Conservation (phyloP, 2,329 filamentous ascomycete species). For the Botrytis deweyae region DNA sequence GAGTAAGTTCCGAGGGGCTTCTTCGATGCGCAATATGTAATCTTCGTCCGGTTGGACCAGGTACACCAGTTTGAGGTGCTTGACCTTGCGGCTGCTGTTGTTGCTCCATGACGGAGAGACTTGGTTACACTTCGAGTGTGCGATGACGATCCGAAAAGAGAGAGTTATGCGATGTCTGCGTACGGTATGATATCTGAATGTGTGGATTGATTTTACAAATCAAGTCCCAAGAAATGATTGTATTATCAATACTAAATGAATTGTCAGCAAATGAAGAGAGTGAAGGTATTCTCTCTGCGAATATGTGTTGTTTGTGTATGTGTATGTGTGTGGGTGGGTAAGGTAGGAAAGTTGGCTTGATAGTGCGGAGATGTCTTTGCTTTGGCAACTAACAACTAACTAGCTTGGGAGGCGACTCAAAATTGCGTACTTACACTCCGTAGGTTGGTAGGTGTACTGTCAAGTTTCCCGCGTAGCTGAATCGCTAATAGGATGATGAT, state of each 20-base stretch:
- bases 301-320: not conserved
- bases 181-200: not conserved
- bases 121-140: slow-evolving; percentile 50
- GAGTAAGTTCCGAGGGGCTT: slow-evolving; percentile 95
- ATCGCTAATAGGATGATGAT: not conserved
- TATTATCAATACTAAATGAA: not conserved
- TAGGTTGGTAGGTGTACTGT: not conserved
- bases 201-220: slow-evolving; percentile 1
- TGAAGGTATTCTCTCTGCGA: slow-evolving; percentile 17
- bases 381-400: not conserved
- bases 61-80: slow-evolving; percentile 52
- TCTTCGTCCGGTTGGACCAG: slow-evolving; percentile 79
- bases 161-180: not conserved
- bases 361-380: slow-evolving; percentile 1
- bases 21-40: slow-evolving; percentile 96
- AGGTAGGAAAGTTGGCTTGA: slow-evolving; percentile 6
- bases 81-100: slow-evolving; percentile 35
- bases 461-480: not conserved
- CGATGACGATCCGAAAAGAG: slow-evolving; percentile 20
- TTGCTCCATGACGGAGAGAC: slow-evolving; percentile 45
- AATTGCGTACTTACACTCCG: not conserved
- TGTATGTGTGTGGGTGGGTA: not conserved
- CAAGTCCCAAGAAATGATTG: slow-evolving; percentile 4
- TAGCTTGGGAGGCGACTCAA: slow-evolving; percentile 13
- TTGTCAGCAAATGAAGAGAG: slow-evolving; percentile 38